phyloP scores from a whole-genome alignment of 2,329 filamentous ascomycete species.

The Apiospora arundinis region DNA sequence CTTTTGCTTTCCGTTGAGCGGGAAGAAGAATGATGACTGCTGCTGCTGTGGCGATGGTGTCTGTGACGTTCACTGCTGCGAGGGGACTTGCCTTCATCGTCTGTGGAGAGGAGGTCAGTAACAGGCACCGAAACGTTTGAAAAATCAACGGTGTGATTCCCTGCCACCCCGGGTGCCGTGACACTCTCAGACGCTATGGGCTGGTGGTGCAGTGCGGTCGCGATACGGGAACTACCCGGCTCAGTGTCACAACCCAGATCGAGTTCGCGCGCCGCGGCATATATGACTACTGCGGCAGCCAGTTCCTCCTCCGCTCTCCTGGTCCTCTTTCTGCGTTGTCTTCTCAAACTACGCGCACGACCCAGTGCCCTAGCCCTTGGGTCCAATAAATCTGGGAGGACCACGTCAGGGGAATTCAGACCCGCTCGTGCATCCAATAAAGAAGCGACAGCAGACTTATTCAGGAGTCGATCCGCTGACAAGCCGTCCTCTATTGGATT shows the following conservation, averaged over 20 bases:
- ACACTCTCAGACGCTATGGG: conserved; percentile 17
- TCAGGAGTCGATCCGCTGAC: neutral
- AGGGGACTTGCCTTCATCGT: conserved; percentile 26
- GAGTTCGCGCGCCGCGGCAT: conserved; percentile 23
- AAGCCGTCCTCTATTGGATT: conserved; percentile 25
- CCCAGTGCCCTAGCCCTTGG: conserved; percentile 19
- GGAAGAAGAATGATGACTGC: conserved; percentile 19
- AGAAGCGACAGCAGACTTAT: neutral
- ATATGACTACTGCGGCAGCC: conserved; percentile 25
- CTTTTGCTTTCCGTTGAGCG: conserved; percentile 19
- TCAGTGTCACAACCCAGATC: conserved; percentile 10
- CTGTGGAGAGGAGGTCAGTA: conserved; percentile 27
- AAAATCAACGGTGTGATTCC: conserved; percentile 21
- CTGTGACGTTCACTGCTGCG: conserved; percentile 20
- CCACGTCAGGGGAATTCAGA: neutral
- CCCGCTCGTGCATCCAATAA: conserved; percentile 1
- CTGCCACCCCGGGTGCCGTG: conserved; percentile 25
- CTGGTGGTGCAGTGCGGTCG: neutral
- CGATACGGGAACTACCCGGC: conserved; percentile 25
- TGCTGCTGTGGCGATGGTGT: conserved; percentile 14
- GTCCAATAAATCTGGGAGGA: conserved; percentile 22
- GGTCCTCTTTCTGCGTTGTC: conserved; percentile 12
- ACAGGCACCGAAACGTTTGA: conserved; percentile 25
- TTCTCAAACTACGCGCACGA: conserved; percentile 23
- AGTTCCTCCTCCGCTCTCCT: conserved; percentile 23